A percentile compares a stretch with the other conserved stretches of the same genome.
phyloP scores from a whole-genome alignment of 2,329 filamentous ascomycete species.

The Cladosporium halotolerans region DNA sequence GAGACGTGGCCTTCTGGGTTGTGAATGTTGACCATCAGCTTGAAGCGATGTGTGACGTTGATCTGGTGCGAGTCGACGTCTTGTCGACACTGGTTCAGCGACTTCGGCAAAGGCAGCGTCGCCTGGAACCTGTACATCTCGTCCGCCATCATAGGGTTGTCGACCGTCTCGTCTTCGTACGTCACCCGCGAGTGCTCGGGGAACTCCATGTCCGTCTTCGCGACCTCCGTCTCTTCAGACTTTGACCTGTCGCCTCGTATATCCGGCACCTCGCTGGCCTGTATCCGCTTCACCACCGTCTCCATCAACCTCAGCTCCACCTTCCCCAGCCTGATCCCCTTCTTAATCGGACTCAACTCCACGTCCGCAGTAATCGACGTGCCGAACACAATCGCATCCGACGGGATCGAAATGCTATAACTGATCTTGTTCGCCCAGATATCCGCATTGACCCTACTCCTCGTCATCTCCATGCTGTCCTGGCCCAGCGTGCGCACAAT shows the following conservation, averaged over 20 bases:
- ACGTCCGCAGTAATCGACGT: constrained; percentile 80
- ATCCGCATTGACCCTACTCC: constrained; percentile 64
- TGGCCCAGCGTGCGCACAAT: constrained; percentile 44
- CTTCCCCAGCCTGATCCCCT: constrained; percentile 78
- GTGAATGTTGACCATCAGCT: constrained; percentile 81
- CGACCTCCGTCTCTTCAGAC: constrained; percentile 32
- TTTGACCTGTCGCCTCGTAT: constrained; percentile 26
- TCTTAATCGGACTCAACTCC: constrained; percentile 78
- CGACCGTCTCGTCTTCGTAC: constrained; percentile 34
- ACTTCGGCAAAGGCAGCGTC: constrained; percentile 67
- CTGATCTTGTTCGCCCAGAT: constrained; percentile 97
- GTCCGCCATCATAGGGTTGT: constrained; percentile 39
- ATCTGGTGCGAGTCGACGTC: constrained; percentile 84
- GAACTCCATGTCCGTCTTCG: constrained; percentile 34
- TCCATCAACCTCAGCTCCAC: constrained; percentile 78
- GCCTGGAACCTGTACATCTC: constrained; percentile 56
- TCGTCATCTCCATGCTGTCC: constrained; percentile 64
- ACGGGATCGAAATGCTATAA: constrained; percentile 88
- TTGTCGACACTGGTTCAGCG: constrained; percentile 75
- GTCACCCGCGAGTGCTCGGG: constrained; percentile 30
- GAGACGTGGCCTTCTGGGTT: constrained; percentile 94
- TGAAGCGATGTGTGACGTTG: constrained; percentile 87
- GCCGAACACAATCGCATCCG: constrained; percentile 90
- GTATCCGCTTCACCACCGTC: constrained; percentile 49
- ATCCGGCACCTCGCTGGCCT: constrained; percentile 28